A percentile compares a stretch with the other conserved stretches of the same genome.
phyloP scores from a whole-genome alignment of 2,329 filamentous ascomycete genomes.

The Periconia sp. region DNA sequence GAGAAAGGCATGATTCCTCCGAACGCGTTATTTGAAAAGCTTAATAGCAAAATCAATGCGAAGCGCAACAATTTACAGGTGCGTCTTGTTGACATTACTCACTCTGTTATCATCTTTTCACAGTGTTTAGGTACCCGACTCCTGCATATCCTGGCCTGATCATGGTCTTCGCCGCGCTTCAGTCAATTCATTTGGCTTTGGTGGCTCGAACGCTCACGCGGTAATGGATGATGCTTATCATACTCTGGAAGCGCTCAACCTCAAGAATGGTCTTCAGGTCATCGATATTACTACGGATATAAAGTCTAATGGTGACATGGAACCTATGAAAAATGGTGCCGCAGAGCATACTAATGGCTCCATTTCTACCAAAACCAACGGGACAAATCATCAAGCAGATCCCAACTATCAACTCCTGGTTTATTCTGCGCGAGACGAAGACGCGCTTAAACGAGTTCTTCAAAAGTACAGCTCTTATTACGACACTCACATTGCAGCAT shows the following conservation, averaged over 20 bases:
- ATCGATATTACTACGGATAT: neutral
- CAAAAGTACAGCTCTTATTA: neutral
- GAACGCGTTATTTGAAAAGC: constrained; percentile 36
- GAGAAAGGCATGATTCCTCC: constrained; percentile 38
- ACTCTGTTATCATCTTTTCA: no score
- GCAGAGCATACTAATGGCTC: no score
- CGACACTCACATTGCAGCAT: neutral
- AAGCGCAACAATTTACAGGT: no score
- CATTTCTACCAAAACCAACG: neutral
- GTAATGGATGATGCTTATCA: constrained; percentile 19
- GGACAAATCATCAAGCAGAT: neutral
- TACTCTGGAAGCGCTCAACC: neutral
- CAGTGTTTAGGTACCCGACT: no score
- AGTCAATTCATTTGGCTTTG: no score
- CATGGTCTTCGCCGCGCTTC: neutral
- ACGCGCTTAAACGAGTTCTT: neutral
- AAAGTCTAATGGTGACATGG: neutral
- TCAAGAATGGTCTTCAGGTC: neutral
- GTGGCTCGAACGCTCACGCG: neutral
- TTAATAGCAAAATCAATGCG: constrained; percentile 18
- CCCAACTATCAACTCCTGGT: neutral
- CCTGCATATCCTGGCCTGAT: neutral
- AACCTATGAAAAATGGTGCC: neutral
- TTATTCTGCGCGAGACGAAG: neutral
- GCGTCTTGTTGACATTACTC: no score